Percentiles rank a stretch among this genome's conserved stretches.
These are phyloP conservation scores for Colletotrichum liaoningense DNA, from an alignment of 2,329 filamentous ascomycete genomes.

Conservation along the genomic window DNA sequence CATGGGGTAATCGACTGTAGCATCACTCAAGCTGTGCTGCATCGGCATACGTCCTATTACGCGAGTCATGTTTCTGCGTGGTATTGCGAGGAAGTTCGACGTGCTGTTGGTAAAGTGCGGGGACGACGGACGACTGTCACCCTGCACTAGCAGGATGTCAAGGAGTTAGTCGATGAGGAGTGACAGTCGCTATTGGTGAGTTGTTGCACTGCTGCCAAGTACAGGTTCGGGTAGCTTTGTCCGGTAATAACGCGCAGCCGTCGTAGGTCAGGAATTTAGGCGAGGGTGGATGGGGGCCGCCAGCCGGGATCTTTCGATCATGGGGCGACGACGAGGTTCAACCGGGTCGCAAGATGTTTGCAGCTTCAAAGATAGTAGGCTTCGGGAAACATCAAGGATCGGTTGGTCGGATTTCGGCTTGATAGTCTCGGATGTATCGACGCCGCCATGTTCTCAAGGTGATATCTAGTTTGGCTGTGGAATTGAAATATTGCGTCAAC, in stretches of 20 bases:
- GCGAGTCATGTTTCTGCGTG: constrained; percentile 14
- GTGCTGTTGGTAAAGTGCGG: constrained; percentile 7
- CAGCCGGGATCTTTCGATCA: constrained; percentile 22
- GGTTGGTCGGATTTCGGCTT: too few species aligned
- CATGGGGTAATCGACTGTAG: constrained; percentile 29
- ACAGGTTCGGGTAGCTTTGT: background rate
- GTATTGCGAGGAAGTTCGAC: background rate
- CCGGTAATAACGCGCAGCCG: constrained; percentile 16
- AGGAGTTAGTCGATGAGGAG: too few species aligned
- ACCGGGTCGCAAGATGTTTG: background rate
- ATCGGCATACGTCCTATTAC: background rate
- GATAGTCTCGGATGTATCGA: too few species aligned
- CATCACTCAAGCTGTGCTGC: constrained; percentile 17
- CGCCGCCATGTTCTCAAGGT: too few species aligned
- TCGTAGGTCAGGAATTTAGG: background rate
- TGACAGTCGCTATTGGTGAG: background rate
- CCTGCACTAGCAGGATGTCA: constrained; percentile 2
- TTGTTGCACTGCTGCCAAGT: background rate
- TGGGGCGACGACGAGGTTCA: constrained; percentile 20
- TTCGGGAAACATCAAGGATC: too few species aligned
- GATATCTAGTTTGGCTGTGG: too few species aligned
- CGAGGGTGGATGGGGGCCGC: background rate
- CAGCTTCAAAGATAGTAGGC: background rate
- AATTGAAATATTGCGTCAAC: too few species aligned
- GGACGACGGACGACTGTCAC: constrained; percentile 31